These are phyloP conservation scores for Trichoderma koningiopsis DNA, from an alignment of 2,329 filamentous ascomycete species.

Conservation along the genomic window DNA sequence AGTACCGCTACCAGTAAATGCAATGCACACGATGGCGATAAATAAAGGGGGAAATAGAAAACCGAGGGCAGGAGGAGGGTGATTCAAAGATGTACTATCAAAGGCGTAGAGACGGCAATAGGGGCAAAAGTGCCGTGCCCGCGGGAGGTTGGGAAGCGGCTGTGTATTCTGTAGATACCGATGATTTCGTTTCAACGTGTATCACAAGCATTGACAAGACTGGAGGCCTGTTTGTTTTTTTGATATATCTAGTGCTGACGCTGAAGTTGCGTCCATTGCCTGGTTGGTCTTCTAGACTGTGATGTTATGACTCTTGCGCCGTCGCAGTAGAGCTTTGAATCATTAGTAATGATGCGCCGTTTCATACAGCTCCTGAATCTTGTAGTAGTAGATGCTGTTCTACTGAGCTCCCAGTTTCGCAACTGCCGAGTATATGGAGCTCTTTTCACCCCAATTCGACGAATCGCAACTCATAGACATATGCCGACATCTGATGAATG, in stretches of 20 bases:
- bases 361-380: not conserved
- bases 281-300: not conserved
- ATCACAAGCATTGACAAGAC: constrained; percentile 38
- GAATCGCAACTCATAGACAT: not conserved
- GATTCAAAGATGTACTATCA: constrained; percentile 29
- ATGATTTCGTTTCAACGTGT: constrained; percentile 41
- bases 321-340: not conserved
- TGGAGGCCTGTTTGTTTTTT: constrained; percentile 26
- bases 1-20: constrained; percentile 75
- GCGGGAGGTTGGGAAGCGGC: constrained; percentile 29
- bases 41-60: constrained; percentile 13
- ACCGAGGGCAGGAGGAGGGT: not conserved
- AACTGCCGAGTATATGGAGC: not conserved
- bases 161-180: constrained; percentile 46
- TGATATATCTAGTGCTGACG: constrained; percentile 13
- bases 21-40: constrained; percentile 30
- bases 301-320: not conserved
- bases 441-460: not conserved
- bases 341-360: not conserved
- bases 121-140: constrained; percentile 29
- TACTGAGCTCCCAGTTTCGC: not conserved
- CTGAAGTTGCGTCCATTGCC: not conserved
- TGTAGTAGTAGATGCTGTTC: not conserved
- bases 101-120: constrained; percentile 27
- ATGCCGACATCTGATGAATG: not conserved